Base-by-base conservation (phyloP, 768 basidiomycete species). In the Albatrellus ellisii region DNA sequence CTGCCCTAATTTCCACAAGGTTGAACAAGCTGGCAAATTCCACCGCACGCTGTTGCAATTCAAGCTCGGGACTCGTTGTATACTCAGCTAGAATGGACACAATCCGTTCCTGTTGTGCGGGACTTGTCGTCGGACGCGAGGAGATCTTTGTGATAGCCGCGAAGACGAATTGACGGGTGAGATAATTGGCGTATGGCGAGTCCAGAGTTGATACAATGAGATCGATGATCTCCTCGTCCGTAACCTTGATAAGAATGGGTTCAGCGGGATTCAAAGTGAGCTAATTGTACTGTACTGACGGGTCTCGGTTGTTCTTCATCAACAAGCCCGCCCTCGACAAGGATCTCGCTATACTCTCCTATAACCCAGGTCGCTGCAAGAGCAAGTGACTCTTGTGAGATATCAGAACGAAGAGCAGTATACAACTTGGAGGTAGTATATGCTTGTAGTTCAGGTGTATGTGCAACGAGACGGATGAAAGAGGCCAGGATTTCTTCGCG, bases 351-450 rank as follows among this genome's bases (percentile, higher is more conserved):
- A 55, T 94, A 98, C 62, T 99, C 95, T 33, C 95, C 95, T 41
- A 98, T 77, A 29, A 97, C 68, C 95, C 95, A 99, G 3, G 92
- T 83, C 1, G 89, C 82, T 4, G 87, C 82, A 11, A 99, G 66
- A 0, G 95, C 95, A 25, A 99, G 66, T 6, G 90, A 90, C 53
- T 99, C 95, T 56, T 98, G 95, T 3, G 95, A 98, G 21, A 98
- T 81, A 59, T 99, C 95, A 0, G 74, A 70, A 45, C 77, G 81
- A 17, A 99, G 74, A 4, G 94, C 84, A 3, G 78, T 69, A 57
- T 88, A 98, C 8, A 99, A 63, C 54, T 86, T 86, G 40, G 90
- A 94, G 4, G 89, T 77, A 1, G 91, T 95, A 60, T 99, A 98
- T 2, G 79, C 79, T 61, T 99, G 95, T 17, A 99, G 67, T 57